Conservation (phyloP, 257 asterid genomes). For the Salvia splendens region DNA sequence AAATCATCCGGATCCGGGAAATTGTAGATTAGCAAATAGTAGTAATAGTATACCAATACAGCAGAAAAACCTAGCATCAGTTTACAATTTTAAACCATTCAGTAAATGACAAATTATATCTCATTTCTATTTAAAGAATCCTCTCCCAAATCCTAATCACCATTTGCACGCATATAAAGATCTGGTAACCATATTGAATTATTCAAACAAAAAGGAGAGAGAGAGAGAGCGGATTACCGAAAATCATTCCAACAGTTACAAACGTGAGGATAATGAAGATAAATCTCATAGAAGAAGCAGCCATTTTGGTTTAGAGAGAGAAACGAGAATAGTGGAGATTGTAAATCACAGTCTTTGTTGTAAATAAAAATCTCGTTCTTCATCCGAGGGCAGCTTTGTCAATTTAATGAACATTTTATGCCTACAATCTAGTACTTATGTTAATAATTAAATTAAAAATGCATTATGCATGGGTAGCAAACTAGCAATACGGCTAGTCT, state of each 20-base stretch:
- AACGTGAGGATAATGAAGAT: conserved; percentile 69
- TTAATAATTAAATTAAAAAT: no score
- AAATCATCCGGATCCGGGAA: not conserved
- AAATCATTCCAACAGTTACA: conserved; percentile 72
- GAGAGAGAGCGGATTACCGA: conserved; percentile 44
- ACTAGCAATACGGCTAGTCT: no score
- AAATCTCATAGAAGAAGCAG: conserved; percentile 39
- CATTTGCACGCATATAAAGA: not conserved
- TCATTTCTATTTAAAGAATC: no score
- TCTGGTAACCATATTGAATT: conserved; percentile 4
- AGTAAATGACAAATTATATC: conserved; percentile 6
- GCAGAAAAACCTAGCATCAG: not conserved
- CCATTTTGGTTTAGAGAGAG: conserved; percentile 36
- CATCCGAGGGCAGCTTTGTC: no score
- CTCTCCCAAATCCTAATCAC: no score
- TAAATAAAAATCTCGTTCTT: no score
- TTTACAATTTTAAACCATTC: not conserved
- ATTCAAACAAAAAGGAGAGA: not conserved
- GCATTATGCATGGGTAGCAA: no score
- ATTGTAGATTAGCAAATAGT: not conserved
- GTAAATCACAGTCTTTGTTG: no score
- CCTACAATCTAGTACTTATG: no score
- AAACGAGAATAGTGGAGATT: conserved; percentile 24
- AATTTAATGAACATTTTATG: no score
- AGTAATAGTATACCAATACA: not conserved